phyloP scores from a whole-genome alignment of 441 rosid species.

The Euphorbia schlechtendalii region DNA sequence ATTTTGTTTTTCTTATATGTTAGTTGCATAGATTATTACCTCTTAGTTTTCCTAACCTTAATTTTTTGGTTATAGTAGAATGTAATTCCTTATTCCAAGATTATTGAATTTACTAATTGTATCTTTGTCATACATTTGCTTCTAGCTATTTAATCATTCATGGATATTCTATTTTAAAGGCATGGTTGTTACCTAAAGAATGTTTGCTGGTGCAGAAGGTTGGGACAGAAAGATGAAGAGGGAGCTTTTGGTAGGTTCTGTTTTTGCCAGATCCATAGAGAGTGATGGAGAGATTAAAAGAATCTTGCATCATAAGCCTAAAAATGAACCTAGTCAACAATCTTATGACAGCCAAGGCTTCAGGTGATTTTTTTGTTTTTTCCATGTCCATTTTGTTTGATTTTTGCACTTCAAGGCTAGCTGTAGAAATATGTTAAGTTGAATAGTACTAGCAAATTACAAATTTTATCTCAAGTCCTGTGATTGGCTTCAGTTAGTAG shows the following conservation, averaged over 20 bases:
- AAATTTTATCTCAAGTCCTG: not conserved
- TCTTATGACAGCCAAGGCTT: conserved; percentile 36
- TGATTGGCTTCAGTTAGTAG: not conserved
- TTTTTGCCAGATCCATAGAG: conserved; percentile 36
- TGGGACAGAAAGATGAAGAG: conserved; percentile 63
- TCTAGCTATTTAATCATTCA: too few relatives aligned
- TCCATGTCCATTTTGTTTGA: not conserved
- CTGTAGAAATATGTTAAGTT: not conserved
- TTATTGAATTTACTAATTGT: not conserved
- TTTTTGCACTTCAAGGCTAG: not conserved
- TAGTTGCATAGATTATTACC: not conserved
- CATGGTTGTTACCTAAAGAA: conserved; percentile 15
- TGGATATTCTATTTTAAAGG: too few relatives aligned
- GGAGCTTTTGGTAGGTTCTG: conserved; percentile 46
- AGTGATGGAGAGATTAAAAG: conserved; percentile 43
- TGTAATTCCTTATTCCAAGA: not conserved
- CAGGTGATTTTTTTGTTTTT: conserved; percentile 31
- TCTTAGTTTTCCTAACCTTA: not conserved
- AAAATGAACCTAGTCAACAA: conserved; percentile 33
- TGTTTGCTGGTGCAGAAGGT: conserved; percentile 58
- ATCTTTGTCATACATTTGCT: too few relatives aligned
- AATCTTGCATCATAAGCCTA: conserved; percentile 33
- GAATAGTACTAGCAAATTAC: not conserved
- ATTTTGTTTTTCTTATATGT: not conserved
- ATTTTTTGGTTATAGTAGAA: not conserved